Percentiles rank a stretch among this genome's conserved stretches.
These are phyloP conservation scores for Sporisorium exsertum DNA, from an alignment of 1,284 basidiomycete genomes.

Conservation along the genomic window DNA sequence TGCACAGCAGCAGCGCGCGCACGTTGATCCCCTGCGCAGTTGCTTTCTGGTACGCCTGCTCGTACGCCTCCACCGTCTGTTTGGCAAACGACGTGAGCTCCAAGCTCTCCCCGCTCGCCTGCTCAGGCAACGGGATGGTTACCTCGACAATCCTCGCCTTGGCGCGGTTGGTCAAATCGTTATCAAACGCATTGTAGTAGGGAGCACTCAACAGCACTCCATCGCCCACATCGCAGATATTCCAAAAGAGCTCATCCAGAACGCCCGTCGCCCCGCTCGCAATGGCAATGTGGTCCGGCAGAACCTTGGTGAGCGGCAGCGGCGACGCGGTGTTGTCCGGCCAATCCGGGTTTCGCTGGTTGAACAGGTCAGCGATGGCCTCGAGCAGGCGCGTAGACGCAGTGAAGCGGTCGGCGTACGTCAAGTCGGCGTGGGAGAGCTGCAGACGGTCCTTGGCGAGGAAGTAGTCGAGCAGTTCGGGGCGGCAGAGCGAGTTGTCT, in stretches of 20 bases:
- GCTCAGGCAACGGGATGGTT: slow-evolving; percentile 18
- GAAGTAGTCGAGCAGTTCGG: slow-evolving; percentile 49
- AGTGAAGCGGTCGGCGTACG: slow-evolving; percentile 54
- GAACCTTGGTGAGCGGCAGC: slow-evolving; percentile 36
- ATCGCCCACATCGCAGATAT: slow-evolving; percentile 49
- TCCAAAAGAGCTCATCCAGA: slow-evolving; percentile 54
- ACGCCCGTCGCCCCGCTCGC: slow-evolving; percentile 55
- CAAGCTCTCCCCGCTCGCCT: neutral
- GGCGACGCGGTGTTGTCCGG: slow-evolving; percentile 33
- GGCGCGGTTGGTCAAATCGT: slow-evolving; percentile 45
- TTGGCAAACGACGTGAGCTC: slow-evolving; percentile 16
- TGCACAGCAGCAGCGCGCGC: slow-evolving; percentile 53
- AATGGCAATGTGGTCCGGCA: slow-evolving; percentile 52
- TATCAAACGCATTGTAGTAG: slow-evolving; percentile 59
- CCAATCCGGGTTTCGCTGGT: slow-evolving; percentile 35
- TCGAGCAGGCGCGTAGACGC: slow-evolving; percentile 36
- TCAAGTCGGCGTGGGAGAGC: slow-evolving; percentile 49
- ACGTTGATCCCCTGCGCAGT: slow-evolving; percentile 27
- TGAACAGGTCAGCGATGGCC: slow-evolving; percentile 45
- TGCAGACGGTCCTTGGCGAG: slow-evolving; percentile 36
- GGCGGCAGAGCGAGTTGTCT: slow-evolving; percentile 54
- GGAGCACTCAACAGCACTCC: slow-evolving; percentile 55
- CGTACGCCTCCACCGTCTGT: slow-evolving; percentile 41
- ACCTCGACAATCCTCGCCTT: slow-evolving; percentile 44
- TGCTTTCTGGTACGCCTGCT: slow-evolving; percentile 37